Evolutionary conservation across 2,329 filamentous ascomycete genomes (phyloP), one percentile per base, ranked within the genome.

Genomic region (Sclerotinia borealis): DNA sequence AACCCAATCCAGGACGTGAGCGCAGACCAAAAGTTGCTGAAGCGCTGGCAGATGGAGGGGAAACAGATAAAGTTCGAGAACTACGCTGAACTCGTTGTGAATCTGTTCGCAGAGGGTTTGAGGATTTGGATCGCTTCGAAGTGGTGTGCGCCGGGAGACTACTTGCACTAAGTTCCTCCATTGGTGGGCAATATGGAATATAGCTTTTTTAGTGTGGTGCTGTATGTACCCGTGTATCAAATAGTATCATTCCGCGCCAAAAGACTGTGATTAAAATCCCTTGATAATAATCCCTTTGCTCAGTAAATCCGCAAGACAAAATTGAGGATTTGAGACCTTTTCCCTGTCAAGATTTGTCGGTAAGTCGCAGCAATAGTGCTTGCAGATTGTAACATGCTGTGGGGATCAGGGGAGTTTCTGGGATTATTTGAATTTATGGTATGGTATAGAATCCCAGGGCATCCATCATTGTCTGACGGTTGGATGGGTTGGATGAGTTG

Each of bases 311-410:
- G 43, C 49, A 49, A 45, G 43, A 61, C 50, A 19, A 27, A 19
- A 39, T 51, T n/a, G 27, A 61, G 37, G 27, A 27, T 60, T 61
- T 54, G 48, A 61, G 45, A 61, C 47, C 59, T 45, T 43, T 61
- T 52, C 59, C 65, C 65, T 64, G 59, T 63, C 63, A 63, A 55
- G 49, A 50, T 34, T 66, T 49, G 45, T 67, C 64, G 68, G 67
- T 54, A 68, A 56, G 55, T 55, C 50, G 67, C 67, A 67, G 63
- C 47, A 63, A 48, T 52, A 54, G 39, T 43, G 61, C 59, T 59
- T 63, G 54, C 29, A 27, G 55, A n/a, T 48, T 54, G 56, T 48
- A 67, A 65, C 67, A 69, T 69, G 63, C 63, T 66, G 60, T 56
- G 59, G 36, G 41, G 36, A 50, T 52, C 50, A 64, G 58, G 56